These are phyloP conservation scores for Hemileccinum impolitum DNA, from an alignment of 768 basidiomycete genomes.

Conservation along the genomic window DNA sequence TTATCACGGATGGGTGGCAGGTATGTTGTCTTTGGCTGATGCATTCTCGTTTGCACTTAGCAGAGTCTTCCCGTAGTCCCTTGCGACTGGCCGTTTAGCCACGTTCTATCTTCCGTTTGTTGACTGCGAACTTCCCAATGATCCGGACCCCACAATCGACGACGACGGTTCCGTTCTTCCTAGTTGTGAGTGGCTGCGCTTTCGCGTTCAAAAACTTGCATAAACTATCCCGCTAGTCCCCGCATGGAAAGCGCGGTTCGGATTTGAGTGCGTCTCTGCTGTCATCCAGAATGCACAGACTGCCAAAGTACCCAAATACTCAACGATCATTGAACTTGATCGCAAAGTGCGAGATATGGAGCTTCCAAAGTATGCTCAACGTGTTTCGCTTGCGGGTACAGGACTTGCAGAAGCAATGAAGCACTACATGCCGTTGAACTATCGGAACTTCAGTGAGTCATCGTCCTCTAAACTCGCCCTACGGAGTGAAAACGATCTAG, in stretches of 20 bases:
- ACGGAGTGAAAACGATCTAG: constrained; percentile 29
- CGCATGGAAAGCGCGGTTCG: constrained; percentile 68
- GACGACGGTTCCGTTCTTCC: constrained; percentile 55
- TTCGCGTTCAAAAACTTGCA: neutral
- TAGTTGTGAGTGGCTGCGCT: constrained; percentile 47
- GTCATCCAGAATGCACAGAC: constrained; percentile 67
- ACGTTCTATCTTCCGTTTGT: constrained; percentile 69
- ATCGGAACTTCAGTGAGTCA: constrained; percentile 61
- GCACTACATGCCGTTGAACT: constrained; percentile 73
- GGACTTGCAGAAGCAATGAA: constrained; percentile 65
- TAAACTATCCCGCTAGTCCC: constrained; percentile 42
- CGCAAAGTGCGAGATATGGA: constrained; percentile 66
- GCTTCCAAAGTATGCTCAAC: constrained; percentile 58
- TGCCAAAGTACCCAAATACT: constrained; percentile 60
- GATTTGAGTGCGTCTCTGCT: constrained; percentile 61
- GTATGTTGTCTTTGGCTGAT: constrained; percentile 33
- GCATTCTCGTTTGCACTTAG: neutral
- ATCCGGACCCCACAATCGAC: constrained; percentile 54
- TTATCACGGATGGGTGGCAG: constrained; percentile 75
- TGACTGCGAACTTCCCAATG: constrained; percentile 67
- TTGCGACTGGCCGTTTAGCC: constrained; percentile 66
- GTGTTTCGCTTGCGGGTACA: constrained; percentile 43
- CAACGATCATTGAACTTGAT: constrained; percentile 60
- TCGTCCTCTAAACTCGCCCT: neutral
- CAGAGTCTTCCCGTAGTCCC: constrained; percentile 40